phyloP scores from a whole-genome alignment of 2,329 filamentous ascomycete species.

The Balansia obtecta region DNA sequence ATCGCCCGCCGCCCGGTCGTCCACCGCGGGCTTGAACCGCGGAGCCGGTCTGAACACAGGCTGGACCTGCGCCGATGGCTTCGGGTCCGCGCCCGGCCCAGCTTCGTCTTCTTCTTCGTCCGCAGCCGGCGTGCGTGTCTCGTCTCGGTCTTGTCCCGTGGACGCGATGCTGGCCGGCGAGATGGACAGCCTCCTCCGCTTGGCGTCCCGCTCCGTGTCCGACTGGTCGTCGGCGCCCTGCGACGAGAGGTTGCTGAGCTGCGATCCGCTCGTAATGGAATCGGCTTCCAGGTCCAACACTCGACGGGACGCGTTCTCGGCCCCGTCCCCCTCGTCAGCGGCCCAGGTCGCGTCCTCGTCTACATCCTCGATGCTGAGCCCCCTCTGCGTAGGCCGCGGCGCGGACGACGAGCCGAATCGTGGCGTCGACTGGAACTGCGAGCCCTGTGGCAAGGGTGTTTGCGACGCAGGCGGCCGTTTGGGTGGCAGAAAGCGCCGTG shows the following conservation, averaged over 20 bases:
- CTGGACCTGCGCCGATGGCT: slow-evolving; percentile 14
- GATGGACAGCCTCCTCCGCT: slow-evolving; percentile 9
- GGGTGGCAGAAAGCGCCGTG: slow-evolving; percentile 25
- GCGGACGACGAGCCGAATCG: slow-evolving; percentile 24
- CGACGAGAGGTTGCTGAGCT: neutral
- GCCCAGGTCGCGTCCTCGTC: slow-evolving; percentile 12
- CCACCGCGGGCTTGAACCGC: slow-evolving; percentile 24
- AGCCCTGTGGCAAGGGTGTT: slow-evolving; percentile 15
- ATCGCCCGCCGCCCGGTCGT: slow-evolving; percentile 7
- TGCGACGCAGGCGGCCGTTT: slow-evolving; percentile 21
- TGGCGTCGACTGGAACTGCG: slow-evolving; percentile 26
- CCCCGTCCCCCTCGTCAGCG: neutral
- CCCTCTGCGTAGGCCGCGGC: slow-evolving; percentile 16
- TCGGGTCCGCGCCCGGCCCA: neutral
- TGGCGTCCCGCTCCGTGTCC: slow-evolving; percentile 8
- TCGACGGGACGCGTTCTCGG: neutral
- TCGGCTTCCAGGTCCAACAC: neutral
- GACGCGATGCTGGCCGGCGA: slow-evolving; percentile 13
- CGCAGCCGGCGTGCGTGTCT: neutral
- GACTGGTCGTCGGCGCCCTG: neutral
- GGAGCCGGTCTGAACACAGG: slow-evolving; percentile 27
- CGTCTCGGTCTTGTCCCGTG: neutral
- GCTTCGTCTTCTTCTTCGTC: neutral
- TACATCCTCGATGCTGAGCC: slow-evolving; percentile 21
- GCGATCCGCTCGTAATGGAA: neutral